Evolutionary conservation across 768 basidiomycete species (phyloP).

Genomic region (Tulasnella sp.): DNA sequence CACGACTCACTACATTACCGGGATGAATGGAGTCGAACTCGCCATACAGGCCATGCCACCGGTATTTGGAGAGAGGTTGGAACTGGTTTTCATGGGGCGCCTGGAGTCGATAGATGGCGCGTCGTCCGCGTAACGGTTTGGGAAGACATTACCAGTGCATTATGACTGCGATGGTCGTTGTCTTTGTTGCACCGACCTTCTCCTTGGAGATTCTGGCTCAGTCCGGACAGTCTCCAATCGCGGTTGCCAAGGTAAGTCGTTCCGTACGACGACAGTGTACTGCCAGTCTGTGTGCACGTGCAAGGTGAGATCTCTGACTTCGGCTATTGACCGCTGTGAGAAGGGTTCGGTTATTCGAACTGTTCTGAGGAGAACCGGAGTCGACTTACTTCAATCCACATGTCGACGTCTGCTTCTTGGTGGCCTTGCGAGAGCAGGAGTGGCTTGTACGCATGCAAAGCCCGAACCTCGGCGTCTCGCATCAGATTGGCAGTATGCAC

Average conservation of each 20-base stretch:
- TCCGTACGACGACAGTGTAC: neutral
- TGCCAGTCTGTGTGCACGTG: neutral
- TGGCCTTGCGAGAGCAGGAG: neutral
- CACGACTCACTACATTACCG: too few relatives aligned
- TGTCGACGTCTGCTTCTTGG: neutral
- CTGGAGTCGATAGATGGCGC: neutral
- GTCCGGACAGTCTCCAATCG: neutral
- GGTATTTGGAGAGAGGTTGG: too few relatives aligned
- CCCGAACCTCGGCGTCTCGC: too few relatives aligned
- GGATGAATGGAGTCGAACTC: too few relatives aligned
- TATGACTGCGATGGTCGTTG: neutral
- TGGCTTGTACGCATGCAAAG: neutral
- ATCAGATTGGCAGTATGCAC: too few relatives aligned
- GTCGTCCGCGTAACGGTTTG: neutral
- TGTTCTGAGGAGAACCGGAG: too few relatives aligned
- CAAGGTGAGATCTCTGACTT: neutral
- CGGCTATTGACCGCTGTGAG: neutral
- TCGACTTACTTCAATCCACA: neutral
- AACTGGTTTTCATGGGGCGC: too few relatives aligned
- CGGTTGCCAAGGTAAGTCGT: neutral
- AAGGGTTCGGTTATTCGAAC: too few relatives aligned
- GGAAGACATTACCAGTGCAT: neutral
- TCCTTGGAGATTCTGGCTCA: neutral
- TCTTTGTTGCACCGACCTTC: neutral
- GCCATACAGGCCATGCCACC: too few relatives aligned